A percentile compares a stretch with the other conserved stretches of the same genome.
Conservation (phyloP, 768 basidiomycete species). For the Pleurotus ostreatus region DNA sequence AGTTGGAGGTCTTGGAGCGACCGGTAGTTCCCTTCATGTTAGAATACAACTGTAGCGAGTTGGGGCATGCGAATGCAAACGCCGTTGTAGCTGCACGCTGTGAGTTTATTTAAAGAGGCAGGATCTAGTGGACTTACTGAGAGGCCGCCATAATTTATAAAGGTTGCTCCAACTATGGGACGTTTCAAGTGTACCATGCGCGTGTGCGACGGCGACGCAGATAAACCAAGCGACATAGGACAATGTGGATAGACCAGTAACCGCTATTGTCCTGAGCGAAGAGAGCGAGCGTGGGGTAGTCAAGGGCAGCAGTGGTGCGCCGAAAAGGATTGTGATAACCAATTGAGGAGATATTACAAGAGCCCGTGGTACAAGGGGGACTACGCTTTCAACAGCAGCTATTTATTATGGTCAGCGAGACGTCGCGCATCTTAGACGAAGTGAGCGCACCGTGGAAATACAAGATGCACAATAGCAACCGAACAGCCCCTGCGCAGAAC, state of each 20-base stretch:
- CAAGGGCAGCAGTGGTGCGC: constrained; percentile 42
- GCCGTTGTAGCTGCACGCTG: constrained; percentile 45
- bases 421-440: not conserved
- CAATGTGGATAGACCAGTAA: constrained; percentile 55
- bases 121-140: constrained; percentile 41
- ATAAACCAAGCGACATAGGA: constrained; percentile 62
- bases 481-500: constrained; percentile 37
- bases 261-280: constrained; percentile 48
- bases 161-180: constrained; percentile 32
- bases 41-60: constrained; percentile 63
- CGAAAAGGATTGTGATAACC: constrained; percentile 36
- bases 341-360: constrained; percentile 30
- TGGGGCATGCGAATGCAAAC: constrained; percentile 63
- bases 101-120: not conserved
- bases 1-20: constrained; percentile 39
- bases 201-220: constrained; percentile 48
- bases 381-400: constrained; percentile 50
- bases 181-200: constrained; percentile 36
- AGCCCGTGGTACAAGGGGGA: constrained; percentile 41
- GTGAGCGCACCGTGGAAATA: constrained; percentile 61
- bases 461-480: constrained; percentile 50
- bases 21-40: constrained; percentile 45
- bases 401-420: not conserved
- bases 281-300: constrained; percentile 52
- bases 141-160: constrained; percentile 58